phyloP scores from a whole-genome alignment of 805 yeast genomes.

The Spathaspora arborariae region DNA sequence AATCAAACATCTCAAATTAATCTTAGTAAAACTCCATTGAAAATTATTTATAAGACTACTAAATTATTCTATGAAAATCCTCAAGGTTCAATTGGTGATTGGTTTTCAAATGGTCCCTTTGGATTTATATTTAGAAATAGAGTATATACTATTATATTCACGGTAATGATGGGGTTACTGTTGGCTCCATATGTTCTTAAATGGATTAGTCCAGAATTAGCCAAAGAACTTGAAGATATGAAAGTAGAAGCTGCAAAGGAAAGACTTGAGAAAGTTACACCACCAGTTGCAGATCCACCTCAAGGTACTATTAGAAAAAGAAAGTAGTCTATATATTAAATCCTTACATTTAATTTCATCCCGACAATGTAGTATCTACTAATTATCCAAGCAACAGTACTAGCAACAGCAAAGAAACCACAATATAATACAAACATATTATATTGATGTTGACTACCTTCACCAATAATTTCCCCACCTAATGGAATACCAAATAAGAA shows the following conservation, averaged over 20 bases:
- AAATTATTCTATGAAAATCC: conserved; percentile 34
- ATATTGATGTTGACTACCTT: conserved; percentile 24
- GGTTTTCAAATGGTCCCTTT: conserved; percentile 37
- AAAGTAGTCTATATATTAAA: neutral
- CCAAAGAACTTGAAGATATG: conserved; percentile 20
- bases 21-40: conserved; percentile 18
- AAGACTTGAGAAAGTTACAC: conserved; percentile 5
- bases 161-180: conserved; percentile 23
- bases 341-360: conserved; percentile 17
- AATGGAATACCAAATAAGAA: conserved; percentile 35
- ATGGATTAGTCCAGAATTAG: conserved; percentile 34
- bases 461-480: conserved; percentile 33
- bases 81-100: conserved; percentile 24
- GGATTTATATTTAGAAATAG: conserved; percentile 37
- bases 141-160: conserved; percentile 32
- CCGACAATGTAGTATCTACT: conserved; percentile 33
- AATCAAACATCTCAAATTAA: conserved; percentile 16
- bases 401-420: conserved; percentile 24
- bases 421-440: conserved; percentile 30
- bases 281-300: neutral
- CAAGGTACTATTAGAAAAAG: conserved; percentile 4
- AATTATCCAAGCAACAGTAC: conserved; percentile 25
- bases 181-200: conserved; percentile 29
- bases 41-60: conserved; percentile 15
- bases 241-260: conserved; percentile 6